phyloP scores from a whole-genome alignment of 2,329 filamentous ascomycete species.

The Xylariaceae sp. region DNA sequence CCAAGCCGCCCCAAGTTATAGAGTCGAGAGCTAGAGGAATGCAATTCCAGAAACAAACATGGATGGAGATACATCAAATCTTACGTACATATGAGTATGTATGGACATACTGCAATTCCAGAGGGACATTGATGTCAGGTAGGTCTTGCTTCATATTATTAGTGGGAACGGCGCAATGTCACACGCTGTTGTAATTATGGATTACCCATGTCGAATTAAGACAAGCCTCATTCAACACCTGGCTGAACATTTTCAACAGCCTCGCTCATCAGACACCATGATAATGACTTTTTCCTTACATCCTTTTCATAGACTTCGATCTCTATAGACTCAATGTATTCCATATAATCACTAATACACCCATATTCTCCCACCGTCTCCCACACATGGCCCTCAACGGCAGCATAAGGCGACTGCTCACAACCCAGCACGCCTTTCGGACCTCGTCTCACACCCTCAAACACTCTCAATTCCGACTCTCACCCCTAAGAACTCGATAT shows the following conservation, averaged over 20 bases:
- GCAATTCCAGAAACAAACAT: too few species aligned
- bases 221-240: background rate
- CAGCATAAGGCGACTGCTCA: constrained; percentile 15
- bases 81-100: too few species aligned
- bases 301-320: too few species aligned
- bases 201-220: too few species aligned
- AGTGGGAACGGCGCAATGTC: too few species aligned
- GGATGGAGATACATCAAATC: too few species aligned
- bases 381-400: constrained; percentile 15
- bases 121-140: too few species aligned
- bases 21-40: too few species aligned
- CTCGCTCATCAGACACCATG: constrained; percentile 10
- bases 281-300: background rate
- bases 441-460: background rate
- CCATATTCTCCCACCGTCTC: background rate
- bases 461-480: background rate
- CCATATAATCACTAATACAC: background rate
- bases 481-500: constrained; percentile 5
- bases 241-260: constrained; percentile 7
- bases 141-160: too few species aligned
- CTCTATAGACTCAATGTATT: background rate
- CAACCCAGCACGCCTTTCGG: background rate
- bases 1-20: too few species aligned
- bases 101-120: too few species aligned
- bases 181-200: too few species aligned